Evolutionary conservation across 331 rosid species (phyloP), one percentile per base, ranked within the genome.

Genomic region (Spiraea crenata): DNA sequence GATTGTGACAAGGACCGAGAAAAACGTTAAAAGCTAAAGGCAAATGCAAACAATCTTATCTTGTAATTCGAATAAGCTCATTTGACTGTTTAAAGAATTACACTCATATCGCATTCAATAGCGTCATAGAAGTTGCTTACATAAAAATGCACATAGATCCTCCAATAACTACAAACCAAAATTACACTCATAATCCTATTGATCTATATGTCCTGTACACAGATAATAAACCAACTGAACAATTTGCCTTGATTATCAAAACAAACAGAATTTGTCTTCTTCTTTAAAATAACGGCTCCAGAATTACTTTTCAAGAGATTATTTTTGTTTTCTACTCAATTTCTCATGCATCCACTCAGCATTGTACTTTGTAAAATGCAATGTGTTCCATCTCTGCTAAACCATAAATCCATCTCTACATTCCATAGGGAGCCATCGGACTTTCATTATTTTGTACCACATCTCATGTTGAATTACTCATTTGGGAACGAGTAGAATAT

Each of bases 401-500:
- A 4, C 16, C 52, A 15, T 38, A 64, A 16, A 44, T 40, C 17
- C 6, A 25, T 49, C 12, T 20, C 52, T 47, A 14, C 51, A 52
- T 73, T 49, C 73, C 46, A 16, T 52, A 59, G 42, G 74, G 55
- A 51, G 12, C 45, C 62, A 10, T 4, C 12, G 41, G 77, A 4
- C 49, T 57, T 64, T 50, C 39, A 41, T n/a, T 19, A 5, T 15
- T 20, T 52, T 20, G 62, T 84, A 78, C 81, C 71, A 78, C 74
- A 58, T 76, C 72, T 66, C 73, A 65, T 25, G 73, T 17, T 65
- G 85, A 82, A 67, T 57, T 9, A 31, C 80, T 84, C 80, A 80
- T 79, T 40, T 74, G 89, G 37, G 95, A 86, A 67, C 68, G 40
- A 3, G 90, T 54, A 67, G 99, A 91, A 73, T 48, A 63, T 25